A percentile compares a stretch with the other conserved stretches of the same genome.
These are phyloP conservation scores for Mycena epipterygia DNA, from an alignment of 768 basidiomycete genomes.

Conservation along the genomic window DNA sequence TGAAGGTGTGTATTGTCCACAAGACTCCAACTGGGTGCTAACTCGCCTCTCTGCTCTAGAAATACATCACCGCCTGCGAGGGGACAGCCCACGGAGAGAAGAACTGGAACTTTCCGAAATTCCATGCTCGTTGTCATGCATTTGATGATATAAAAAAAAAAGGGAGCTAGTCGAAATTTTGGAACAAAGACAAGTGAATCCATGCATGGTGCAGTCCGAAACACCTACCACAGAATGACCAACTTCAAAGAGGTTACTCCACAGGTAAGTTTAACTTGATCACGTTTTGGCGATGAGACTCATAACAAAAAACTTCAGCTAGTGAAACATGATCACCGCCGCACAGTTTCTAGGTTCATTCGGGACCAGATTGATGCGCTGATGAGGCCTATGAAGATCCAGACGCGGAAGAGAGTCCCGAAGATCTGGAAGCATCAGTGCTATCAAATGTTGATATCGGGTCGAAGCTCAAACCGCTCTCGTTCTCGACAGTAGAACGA, in stretches of 20 bases:
- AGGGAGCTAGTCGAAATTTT: not conserved
- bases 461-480: not conserved
- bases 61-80: not conserved
- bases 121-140: not conserved
- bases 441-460: conserved; percentile 3
- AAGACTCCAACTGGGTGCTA: not conserved
- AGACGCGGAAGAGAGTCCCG: not conserved
- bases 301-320: not conserved
- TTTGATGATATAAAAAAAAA: not conserved
- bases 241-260: not conserved
- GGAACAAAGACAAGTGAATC: too few species aligned
- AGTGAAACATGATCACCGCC: conserved; percentile 5
- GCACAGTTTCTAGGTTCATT: not conserved
- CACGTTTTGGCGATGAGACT: not conserved
- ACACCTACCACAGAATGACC: not conserved
- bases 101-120: not conserved
- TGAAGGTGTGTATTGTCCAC: conserved; percentile 38
- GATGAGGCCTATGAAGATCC: not conserved
- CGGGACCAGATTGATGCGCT: not conserved
- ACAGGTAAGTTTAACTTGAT: not conserved
- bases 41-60: not conserved
- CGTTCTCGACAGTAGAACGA: conserved; percentile 1
- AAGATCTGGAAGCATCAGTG: not conserved
- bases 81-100: not conserved
- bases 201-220: not conserved